phyloP scores from a whole-genome alignment of 805 yeast genomes.

The baker's yeast (Saccharomyces cerevisiae) region DNA sequence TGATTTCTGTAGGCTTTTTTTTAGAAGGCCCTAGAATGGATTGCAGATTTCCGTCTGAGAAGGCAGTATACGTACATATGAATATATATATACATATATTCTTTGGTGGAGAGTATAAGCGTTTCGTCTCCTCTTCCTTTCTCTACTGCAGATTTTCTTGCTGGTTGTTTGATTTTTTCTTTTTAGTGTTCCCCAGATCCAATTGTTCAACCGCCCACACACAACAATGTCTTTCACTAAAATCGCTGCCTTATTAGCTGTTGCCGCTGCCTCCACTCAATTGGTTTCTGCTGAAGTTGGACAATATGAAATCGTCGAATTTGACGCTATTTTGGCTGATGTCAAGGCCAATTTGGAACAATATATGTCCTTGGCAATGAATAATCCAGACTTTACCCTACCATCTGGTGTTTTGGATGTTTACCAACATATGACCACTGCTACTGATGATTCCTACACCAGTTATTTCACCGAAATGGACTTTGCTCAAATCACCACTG shows the following conservation, averaged over 20 bases:
- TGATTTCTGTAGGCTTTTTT: not conserved
- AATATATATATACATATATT: not conserved
- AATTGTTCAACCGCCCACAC: not conserved
- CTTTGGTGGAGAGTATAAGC: not conserved
- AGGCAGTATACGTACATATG: not conserved
- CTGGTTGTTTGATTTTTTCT: not conserved
- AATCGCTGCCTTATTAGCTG: slow-evolving; percentile 12
- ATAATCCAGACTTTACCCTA: slow-evolving; percentile 11
- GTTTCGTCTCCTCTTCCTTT: not conserved
- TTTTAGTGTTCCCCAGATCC: not conserved
- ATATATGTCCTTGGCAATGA: slow-evolving; percentile 17
- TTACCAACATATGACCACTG: slow-evolving; percentile 25
- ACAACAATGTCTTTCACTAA: slow-evolving; percentile 11
- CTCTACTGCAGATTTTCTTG: not conserved
- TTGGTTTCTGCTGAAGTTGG: slow-evolving; percentile 9
- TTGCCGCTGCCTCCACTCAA: slow-evolving; percentile 7
- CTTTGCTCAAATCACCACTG: slow-evolving; percentile 24
- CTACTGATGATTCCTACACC: slow-evolving; percentile 32
- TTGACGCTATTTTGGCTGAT: slow-evolving; percentile 18
- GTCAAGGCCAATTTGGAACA: slow-evolving; percentile 16
- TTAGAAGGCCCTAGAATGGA: not conserved
- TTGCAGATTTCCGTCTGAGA: not conserved
- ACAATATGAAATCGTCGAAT: slow-evolving; percentile 16
- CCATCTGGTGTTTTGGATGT: slow-evolving; percentile 21
- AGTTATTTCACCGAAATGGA: slow-evolving; percentile 26